phyloP scores from a whole-genome alignment of 257 asterid species.

The Oldenlandia corymbosa region DNA sequence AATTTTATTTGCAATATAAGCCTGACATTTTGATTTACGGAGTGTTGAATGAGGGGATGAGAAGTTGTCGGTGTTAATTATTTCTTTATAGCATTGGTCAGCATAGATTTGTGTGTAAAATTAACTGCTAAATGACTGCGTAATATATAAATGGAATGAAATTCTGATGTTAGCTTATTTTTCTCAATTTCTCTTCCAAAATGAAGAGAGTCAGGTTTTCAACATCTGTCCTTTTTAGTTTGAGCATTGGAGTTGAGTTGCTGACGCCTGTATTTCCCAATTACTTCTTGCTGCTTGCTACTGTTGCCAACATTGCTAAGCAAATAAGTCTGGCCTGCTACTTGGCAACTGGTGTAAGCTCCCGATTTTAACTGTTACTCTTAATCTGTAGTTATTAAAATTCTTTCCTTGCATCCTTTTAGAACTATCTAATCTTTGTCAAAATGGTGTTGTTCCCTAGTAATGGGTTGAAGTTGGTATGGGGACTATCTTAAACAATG shows the following conservation, averaged over 20 bases:
- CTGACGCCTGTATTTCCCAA: constrained; percentile 82
- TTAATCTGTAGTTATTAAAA: neutral
- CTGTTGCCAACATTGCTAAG: constrained; percentile 90
- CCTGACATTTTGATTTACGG: too few relatives aligned
- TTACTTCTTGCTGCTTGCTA: constrained; percentile 84
- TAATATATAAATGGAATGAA: neutral
- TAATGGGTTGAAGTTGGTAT: neutral
- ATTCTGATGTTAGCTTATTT: neutral
- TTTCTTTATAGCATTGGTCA: neutral
- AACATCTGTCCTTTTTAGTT: constrained; percentile 76
- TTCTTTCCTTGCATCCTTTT: neutral
- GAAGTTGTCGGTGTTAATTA: neutral
- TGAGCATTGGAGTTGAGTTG: constrained; percentile 92
- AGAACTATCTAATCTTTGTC: neutral
- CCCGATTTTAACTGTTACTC: neutral
- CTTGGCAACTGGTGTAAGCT: constrained; percentile 89
- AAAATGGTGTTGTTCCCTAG: neutral
- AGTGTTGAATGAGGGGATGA: constrained; percentile 5
- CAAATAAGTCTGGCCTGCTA: constrained; percentile 90
- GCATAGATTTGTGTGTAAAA: neutral
- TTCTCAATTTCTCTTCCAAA: constrained; percentile 26
- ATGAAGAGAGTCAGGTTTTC: constrained; percentile 89
- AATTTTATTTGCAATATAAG: too few relatives aligned
- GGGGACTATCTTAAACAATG: neutral
- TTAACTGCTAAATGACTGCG: neutral